Evolutionary conservation across 495 filamentous ascomycete species (phyloP), one percentile per base, ranked within the genome.

Genomic region (Hypoxylon rickii): DNA sequence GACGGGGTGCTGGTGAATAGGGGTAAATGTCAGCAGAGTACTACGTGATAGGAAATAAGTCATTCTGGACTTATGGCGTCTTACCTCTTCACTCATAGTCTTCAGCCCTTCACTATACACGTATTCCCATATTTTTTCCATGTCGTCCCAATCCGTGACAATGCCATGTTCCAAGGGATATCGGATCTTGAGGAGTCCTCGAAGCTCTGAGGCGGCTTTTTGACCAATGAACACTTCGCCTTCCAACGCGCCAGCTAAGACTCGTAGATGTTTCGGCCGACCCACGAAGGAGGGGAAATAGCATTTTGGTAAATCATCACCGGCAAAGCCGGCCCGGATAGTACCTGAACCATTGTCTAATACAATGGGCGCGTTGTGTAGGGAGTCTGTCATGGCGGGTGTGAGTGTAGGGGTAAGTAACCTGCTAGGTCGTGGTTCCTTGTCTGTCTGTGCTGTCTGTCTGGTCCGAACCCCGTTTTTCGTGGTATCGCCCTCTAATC

Each of bases 131-230:
- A 99, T 99, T 72, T 89, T 88, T 77, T 97, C 94, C 94, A 99
- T 99, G 67, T 99, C 94, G 65, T 97, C 94, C 94, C 94, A 99
- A 73, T 99, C 92, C 54, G 94, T 99, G 39, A 99, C 94, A 58
- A 97, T 94, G 65, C 94, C 94, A 31, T 99, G 94, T 71, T 97
- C 95, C 49, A 99, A 79, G 34, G 94, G 94, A 66, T 97, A 97
- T 43, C 85, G 82, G 65, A 99, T 92, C 77, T 97, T 97, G 61
- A 99, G 78, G 54, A 99, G 79, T 12, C 94, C 94, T 69, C 94
- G 85, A 65, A 96, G 81, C 62, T 97, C 92, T 65, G 96, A 90
- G 26, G 83, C 83, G 44, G 92, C 92, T 67, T 89, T 86, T 58
- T 90, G 86, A 31, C 94, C 94, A 70, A 99, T 96, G 74, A 99